Base-by-base conservation (phyloP, 306 rosid species). In the Vigna hirtella region DNA sequence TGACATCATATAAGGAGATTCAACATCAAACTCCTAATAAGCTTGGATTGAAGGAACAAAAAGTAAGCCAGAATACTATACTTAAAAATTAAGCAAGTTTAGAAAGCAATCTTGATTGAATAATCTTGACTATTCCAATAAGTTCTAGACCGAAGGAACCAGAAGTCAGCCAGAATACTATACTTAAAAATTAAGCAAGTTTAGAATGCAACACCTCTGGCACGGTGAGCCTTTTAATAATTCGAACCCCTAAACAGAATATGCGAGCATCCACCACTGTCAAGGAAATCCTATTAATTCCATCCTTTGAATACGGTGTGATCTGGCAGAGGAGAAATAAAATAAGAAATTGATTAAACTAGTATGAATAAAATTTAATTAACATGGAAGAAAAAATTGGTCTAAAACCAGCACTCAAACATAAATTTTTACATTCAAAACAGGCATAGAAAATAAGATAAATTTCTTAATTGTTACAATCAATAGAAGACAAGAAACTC, bases 211-310 rank as follows among this genome's bases (percentile, higher is more conserved):
- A 69, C 86, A 96, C 99, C 99, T 96, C 94, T 67, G 85, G 90
- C 88, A 93, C n/a, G 65, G 76, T 87, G 63, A 89, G 94, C 82
- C 87, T 87, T 85, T 74, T 96, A 56, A 93, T 91, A 83, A 96
- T 85, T n/a, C 99, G 98, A 61, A 96, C 96, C 65, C 99, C 99
- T 57, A 96, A 82, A 79, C 99, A 96, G 82, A 96, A 96, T 51
- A 81, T 67, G 72, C 99, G 93, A 83, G 93, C 72, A 87, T 96
- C 99, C 57, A 96, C 87, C 73, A 94, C 91, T 42, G 97, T 78
- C 79, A 96, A 91, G 82, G 80, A 81, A 84, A 96, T 90, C 98
- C 89, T 93, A 75, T 96, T 96, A 73, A 85, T 48, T 78, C 99
- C 98, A 16, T 93, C 99, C 85, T 86, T 96, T 17, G 86, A 86